Evolutionary conservation across 2,329 filamentous ascomycete species (phyloP), one percentile per base, ranked within the genome.

Genomic region (Pseudohalonectria lignicola): DNA sequence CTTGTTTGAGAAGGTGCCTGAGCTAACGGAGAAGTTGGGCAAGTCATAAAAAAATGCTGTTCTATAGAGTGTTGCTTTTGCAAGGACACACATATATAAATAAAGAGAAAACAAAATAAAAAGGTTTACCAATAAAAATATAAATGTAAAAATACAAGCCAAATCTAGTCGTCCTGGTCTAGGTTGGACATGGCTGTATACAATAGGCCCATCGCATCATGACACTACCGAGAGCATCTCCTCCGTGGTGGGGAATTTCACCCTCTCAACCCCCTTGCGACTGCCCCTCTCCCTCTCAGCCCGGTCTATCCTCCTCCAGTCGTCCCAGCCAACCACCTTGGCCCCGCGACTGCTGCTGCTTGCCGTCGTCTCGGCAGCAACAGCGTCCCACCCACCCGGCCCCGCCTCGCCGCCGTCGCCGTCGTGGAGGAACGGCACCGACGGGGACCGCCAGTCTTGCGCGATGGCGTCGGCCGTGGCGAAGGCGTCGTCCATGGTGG

Each of bases 401-500:
- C 8, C 35, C 23, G 15, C 23, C 7, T 23, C 25, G 40, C 38
- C 37, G 4, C 31, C 34, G 28, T 44, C 45, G 9, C 45, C 44
- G 16, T 51, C 43, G 1, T 26, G 16, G 4, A 71, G 49, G 39
- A 76, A 74, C 1, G 2, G 47, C 50, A 2, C 60, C 59, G 1
- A 8, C 23, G 7, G 23, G 23, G 61, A 53, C 13, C 55, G 47
- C 82, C 86, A 90, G 53, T 98, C 92, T n/a, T 73, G 63, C 1
- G 74, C 74, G 44, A 98, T 83, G 3, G 82, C 77, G 53, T 95
- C 88, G 1, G 79, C 92, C 1, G 87, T 94, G 8, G 75, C 72
- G 51, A 96, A 98, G 0, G 92, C 90, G 56, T 98, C 92, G 42
- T 82, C 76, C 86, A 98, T 94, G 0, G 92, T 98, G 21, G 82